Evolutionary conservation across 1,284 basidiomycete genomes (phyloP).

Genomic region (Ustanciosporium gigantosporum): DNA sequence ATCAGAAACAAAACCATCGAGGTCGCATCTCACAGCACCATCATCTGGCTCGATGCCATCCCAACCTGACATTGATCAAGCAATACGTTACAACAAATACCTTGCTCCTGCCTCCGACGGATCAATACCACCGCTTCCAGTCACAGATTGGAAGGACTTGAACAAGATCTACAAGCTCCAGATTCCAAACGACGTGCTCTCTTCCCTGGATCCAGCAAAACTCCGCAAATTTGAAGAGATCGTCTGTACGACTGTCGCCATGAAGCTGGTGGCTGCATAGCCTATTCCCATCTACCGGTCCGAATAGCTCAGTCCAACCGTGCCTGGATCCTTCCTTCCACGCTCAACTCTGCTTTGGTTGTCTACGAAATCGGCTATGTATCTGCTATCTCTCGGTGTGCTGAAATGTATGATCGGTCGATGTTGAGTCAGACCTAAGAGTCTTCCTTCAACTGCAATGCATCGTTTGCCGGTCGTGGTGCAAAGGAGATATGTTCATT

Average conservation of each 20-base stretch:
- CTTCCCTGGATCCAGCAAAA: background rate
- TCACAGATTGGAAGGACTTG: slow-evolving; percentile 42
- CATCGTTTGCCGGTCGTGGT: too few relatives aligned
- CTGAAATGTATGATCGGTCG: too few relatives aligned
- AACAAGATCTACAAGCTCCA: slow-evolving; percentile 44
- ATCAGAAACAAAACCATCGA: background rate
- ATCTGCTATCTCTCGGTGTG: too few relatives aligned
- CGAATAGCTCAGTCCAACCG: too few relatives aligned
- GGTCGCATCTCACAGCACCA: background rate
- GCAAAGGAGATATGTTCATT: too few relatives aligned
- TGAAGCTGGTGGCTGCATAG: slow-evolving; percentile 37
- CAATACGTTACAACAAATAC: slow-evolving; percentile 10
- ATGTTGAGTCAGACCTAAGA: too few relatives aligned
- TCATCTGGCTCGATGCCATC: background rate
- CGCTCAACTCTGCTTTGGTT: too few relatives aligned
- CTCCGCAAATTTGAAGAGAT: slow-evolving; percentile 20
- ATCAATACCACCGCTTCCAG: background rate
- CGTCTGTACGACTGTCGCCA: slow-evolving; percentile 35
- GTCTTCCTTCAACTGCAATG: too few relatives aligned
- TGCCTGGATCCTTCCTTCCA: too few relatives aligned
- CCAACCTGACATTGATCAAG: slow-evolving; percentile 15
- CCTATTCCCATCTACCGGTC: too few relatives aligned
- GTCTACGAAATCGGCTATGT: too few relatives aligned
- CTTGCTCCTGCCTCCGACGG: background rate
- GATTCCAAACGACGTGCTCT: slow-evolving; percentile 11